Conservation (phyloP, 805 yeast genomes). For the Teunomyces gatunensis region DNA sequence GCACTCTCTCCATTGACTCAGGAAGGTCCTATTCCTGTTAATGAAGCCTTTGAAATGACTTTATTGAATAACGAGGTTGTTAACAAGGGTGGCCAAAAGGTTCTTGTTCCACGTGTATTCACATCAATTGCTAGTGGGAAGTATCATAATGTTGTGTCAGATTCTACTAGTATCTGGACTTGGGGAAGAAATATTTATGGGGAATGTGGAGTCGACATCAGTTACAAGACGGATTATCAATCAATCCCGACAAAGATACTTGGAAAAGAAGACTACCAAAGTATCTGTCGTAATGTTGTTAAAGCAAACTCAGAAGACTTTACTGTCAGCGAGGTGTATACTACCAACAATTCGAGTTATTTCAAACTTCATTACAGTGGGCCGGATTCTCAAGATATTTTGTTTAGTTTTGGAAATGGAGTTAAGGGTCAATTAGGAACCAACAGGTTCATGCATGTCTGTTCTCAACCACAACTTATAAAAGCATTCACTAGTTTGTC, state of each 20-base stretch:
- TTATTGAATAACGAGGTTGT: conserved; percentile 51
- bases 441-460: conserved; percentile 72
- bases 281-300: conserved; percentile 28
- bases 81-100: conserved; percentile 17
- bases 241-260: conserved; percentile 61
- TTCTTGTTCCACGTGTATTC: conserved; percentile 44
- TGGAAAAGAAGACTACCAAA: conserved; percentile 10
- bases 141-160: conserved; percentile 70
- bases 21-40: conserved; percentile 25
- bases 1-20: conserved; percentile 59
- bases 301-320: conserved; percentile 43
- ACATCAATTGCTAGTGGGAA: conserved; percentile 68
- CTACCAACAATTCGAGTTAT: conserved; percentile 61
- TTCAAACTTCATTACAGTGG: conserved; percentile 23
- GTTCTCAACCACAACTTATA: conserved; percentile 61
- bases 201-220: conserved; percentile 73
- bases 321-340: conserved; percentile 53
- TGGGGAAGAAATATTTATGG: conserved; percentile 87
- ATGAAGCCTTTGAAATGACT: conserved; percentile 46
- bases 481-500: conserved; percentile 44
- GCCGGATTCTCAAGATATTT: conserved; percentile 14
- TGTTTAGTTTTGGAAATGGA: conserved; percentile 80
- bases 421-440: conserved; percentile 82
- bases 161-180: conserved; percentile 61
- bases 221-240: conserved; percentile 61